Evolutionary conservation across 768 basidiomycete genomes (phyloP).

Genomic region (Boletus reticuloceps): DNA sequence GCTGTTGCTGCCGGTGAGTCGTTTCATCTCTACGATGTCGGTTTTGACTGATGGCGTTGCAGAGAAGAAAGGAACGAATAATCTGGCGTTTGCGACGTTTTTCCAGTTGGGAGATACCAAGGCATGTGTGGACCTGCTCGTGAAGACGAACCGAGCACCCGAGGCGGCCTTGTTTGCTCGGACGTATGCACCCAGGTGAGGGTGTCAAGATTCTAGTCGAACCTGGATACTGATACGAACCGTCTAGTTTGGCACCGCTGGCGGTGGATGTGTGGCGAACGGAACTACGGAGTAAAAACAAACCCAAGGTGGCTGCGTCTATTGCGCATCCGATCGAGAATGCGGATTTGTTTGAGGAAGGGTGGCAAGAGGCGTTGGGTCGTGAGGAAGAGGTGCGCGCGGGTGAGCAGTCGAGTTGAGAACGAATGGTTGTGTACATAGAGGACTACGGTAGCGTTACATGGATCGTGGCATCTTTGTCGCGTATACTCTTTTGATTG

Average conservation of each 20-base stretch:
- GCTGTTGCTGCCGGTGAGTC: conserved; percentile 65
- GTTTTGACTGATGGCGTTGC: conserved; percentile 2
- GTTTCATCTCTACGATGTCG: background rate
- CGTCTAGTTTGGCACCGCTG: conserved; percentile 53
- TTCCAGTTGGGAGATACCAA: conserved; percentile 81
- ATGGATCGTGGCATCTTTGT: too few relatives aligned
- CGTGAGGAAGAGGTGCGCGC: conserved; percentile 31
- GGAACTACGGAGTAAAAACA: conserved; percentile 65
- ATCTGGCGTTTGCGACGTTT: conserved; percentile 88
- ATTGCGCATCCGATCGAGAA: conserved; percentile 74
- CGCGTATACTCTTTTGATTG: too few relatives aligned
- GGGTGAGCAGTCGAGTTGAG: background rate
- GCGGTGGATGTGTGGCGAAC: conserved; percentile 78
- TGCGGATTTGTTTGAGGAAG: conserved; percentile 76
- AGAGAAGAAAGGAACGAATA: conserved; percentile 82
- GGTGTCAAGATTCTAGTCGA: background rate
- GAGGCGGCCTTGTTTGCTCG: conserved; percentile 95
- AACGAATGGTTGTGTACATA: too few relatives aligned
- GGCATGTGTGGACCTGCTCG: conserved; percentile 78
- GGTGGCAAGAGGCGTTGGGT: conserved; percentile 43
- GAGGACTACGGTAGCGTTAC: too few relatives aligned
- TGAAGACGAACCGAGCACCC: conserved; percentile 81
- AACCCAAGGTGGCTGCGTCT: conserved; percentile 72
- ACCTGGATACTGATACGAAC: background rate
- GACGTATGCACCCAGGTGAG: conserved; percentile 85